Evolutionary conservation across 257 asterid genomes (phyloP).

Genomic region (Jasminum sambac): DNA sequence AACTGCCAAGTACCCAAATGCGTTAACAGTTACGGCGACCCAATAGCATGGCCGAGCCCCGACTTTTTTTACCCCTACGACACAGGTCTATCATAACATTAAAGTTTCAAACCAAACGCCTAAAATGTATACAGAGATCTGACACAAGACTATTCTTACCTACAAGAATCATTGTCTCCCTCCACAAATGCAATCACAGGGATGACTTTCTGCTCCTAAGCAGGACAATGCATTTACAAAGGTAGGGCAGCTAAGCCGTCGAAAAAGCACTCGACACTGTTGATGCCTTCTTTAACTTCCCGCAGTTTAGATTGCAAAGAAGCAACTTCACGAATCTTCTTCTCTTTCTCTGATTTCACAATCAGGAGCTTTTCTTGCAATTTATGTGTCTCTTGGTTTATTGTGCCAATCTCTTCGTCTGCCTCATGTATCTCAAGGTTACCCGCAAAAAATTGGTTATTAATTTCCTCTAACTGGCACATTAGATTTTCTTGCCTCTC

Average conservation of each 20-base stretch:
- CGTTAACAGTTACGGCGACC: too few species aligned
- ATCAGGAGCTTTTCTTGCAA: slow-evolving; percentile 45
- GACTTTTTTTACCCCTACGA: not conserved
- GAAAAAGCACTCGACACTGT: slow-evolving; percentile 29
- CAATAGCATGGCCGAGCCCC: too few species aligned
- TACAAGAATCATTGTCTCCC: not conserved
- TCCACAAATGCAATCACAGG: not conserved
- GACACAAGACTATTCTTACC: not conserved
- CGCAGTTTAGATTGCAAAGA: slow-evolving; percentile 31
- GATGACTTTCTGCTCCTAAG: not conserved
- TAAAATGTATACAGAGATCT: slow-evolving; percentile 5
- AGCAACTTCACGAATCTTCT: slow-evolving; percentile 36
- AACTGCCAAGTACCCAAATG: too few species aligned
- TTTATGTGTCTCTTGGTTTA: slow-evolving; percentile 39
- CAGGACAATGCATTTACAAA: not conserved
- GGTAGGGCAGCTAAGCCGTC: slow-evolving; percentile 29
- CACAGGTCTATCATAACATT: not conserved
- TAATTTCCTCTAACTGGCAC: slow-evolving; percentile 26
- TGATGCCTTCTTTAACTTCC: slow-evolving; percentile 31
- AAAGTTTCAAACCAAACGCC: not conserved
- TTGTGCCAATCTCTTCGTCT: slow-evolving; percentile 43
- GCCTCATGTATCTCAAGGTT: slow-evolving; percentile 29
- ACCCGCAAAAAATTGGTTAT: slow-evolving; percentile 29
- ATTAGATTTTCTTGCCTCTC: slow-evolving; percentile 40
- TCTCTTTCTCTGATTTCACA: slow-evolving; percentile 34